Percentiles rank a stretch among this genome's conserved stretches.
Conservation (phyloP, 106 monocot genomes). For the Agapanthus africanus region DNA sequence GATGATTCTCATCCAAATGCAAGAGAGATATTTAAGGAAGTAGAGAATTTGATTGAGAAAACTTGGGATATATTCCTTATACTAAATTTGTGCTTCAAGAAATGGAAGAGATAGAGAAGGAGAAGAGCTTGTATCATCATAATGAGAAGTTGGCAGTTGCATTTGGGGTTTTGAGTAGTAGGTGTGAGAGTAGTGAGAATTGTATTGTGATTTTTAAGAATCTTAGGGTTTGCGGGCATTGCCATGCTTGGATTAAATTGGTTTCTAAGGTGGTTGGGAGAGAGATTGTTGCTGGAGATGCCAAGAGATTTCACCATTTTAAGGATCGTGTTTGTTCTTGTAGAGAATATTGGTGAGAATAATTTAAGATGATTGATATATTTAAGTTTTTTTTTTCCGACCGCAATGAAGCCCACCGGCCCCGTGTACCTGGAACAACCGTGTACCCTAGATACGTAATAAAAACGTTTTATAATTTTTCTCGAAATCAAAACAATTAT, state of each 20-base stretch:
- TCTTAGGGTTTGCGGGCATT: slow-evolving; percentile 52
- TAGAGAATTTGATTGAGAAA: slow-evolving; percentile 42
- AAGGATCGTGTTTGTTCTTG: slow-evolving; percentile 55
- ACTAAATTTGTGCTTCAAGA: slow-evolving; percentile 66
- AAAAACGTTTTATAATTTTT: too few species aligned
- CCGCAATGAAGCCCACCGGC: too few species aligned
- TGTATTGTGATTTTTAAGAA: slow-evolving; percentile 45
- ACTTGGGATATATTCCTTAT: slow-evolving; percentile 57
- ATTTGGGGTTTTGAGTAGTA: slow-evolving; percentile 40
- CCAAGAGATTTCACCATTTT: slow-evolving; percentile 49
- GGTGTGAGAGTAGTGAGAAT: not conserved
- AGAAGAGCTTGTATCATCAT: slow-evolving; percentile 36
- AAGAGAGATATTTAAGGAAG: slow-evolving; percentile 33
- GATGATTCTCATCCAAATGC: slow-evolving; percentile 30
- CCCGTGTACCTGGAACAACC: too few species aligned
- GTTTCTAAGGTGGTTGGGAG: slow-evolving; percentile 36
- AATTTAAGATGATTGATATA: too few species aligned
- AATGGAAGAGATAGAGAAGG: slow-evolving; percentile 38
- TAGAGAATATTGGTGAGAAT: slow-evolving; percentile 71
- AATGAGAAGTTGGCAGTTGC: slow-evolving; percentile 56
- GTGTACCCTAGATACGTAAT: too few species aligned
- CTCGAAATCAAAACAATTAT: too few species aligned
- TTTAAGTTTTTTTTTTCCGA: too few species aligned
- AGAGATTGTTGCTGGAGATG: slow-evolving; percentile 56
- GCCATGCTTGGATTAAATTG: slow-evolving; percentile 45